phyloP scores from a whole-genome alignment of 2,329 filamentous ascomycete genomes.

The Colletotrichum sp. region DNA sequence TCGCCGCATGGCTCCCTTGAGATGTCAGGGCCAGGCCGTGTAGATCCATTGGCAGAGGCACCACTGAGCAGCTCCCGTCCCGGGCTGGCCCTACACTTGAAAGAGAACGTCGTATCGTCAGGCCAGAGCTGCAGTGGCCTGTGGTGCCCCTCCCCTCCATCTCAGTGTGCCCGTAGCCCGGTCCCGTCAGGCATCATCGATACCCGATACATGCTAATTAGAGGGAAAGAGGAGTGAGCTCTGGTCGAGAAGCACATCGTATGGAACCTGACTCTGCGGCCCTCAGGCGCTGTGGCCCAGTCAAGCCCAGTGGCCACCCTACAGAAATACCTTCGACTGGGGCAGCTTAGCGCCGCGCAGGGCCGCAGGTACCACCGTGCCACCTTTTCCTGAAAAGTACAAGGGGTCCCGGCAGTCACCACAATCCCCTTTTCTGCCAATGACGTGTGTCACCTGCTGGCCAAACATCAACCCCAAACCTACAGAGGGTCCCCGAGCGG shows the following conservation, averaged over 20 bases:
- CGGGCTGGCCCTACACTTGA: neutral
- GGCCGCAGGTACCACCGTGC: constrained; percentile 20
- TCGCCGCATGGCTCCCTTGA: neutral
- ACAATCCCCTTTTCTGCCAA: constrained; percentile 22
- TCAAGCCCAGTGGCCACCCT: neutral
- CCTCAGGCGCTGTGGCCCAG: neutral
- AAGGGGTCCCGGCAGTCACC: constrained; percentile 22
- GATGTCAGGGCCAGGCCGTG: neutral
- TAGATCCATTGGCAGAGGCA: neutral
- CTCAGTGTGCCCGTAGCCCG: neutral
- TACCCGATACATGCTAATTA: constrained; percentile 5
- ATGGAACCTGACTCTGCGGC: neutral
- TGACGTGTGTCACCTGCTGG: constrained; percentile 23
- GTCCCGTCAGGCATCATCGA: constrained; percentile 20
- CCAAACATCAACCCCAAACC: constrained; percentile 21
- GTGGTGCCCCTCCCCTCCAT: neutral
- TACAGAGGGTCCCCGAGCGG: constrained; percentile 21
- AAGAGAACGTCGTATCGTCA: constrained; percentile 4
- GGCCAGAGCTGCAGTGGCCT: constrained; percentile 8
- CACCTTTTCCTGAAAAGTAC: constrained; percentile 17
- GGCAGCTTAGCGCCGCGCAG: constrained; percentile 19
- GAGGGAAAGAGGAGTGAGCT: neutral
- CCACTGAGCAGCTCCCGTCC: neutral
- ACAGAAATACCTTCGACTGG: neutral
- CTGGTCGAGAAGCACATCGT: neutral